Conservation (phyloP, 345 rosid genomes). For the Mallotus nudiflorus region DNA sequence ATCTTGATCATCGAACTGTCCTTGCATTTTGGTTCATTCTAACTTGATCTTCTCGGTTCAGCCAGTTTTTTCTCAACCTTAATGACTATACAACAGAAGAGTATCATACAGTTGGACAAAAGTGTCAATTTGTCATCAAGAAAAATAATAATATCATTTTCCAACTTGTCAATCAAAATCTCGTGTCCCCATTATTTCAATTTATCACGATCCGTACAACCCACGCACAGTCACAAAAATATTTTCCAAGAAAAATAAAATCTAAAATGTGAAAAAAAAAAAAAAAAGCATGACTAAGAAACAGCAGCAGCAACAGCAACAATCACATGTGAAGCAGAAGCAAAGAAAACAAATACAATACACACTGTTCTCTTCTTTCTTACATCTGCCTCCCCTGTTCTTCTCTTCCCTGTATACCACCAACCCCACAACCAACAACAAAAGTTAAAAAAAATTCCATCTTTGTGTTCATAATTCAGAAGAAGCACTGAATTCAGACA, state of each 20-base stretch:
- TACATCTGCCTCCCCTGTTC: not conserved
- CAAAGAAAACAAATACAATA: slow-evolving; percentile 19
- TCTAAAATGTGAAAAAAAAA: too few relatives aligned
- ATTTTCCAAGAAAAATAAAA: not conserved
- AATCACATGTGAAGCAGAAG: slow-evolving; percentile 37
- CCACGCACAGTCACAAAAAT: not conserved
- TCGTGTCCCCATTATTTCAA: slow-evolving; percentile 10
- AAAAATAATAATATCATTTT: not conserved
- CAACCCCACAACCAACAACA: not conserved
- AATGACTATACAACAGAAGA: too few relatives aligned
- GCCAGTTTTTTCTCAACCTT: too few relatives aligned
- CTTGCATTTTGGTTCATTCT: too few relatives aligned
- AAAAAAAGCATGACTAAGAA: not conserved
- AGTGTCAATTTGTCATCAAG: too few relatives aligned
- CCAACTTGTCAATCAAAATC: not conserved
- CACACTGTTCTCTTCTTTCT: not conserved
- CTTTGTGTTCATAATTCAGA: not conserved
- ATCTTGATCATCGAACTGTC: too few relatives aligned
- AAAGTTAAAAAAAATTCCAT: not conserved
- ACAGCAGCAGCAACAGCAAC: slow-evolving; percentile 21
- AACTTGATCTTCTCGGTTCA: too few relatives aligned
- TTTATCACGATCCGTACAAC: not conserved
- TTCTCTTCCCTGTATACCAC: slow-evolving; percentile 6
- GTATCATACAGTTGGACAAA: too few relatives aligned
- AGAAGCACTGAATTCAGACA: slow-evolving; percentile 27